These are phyloP conservation scores for Diplodia corticola DNA, from an alignment of 2,329 filamentous ascomycete genomes.

Conservation along the genomic window DNA sequence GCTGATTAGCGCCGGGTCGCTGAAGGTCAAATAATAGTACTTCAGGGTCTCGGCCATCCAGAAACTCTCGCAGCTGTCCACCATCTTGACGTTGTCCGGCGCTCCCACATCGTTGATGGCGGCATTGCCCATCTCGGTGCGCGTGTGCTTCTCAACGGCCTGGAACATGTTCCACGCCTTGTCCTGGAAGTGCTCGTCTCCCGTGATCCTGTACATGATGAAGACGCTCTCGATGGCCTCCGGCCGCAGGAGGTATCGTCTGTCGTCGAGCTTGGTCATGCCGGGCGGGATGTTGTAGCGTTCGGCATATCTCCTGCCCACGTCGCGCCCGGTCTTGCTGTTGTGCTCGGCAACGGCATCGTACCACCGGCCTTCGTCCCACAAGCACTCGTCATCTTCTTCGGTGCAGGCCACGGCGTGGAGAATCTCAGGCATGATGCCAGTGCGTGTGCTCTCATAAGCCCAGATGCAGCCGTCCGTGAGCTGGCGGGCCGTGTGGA, in stretches of 20 bases:
- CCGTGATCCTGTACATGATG: constrained; percentile 85
- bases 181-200: constrained; percentile 69
- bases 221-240: constrained; percentile 73
- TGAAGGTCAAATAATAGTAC: constrained; percentile 85
- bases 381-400: constrained; percentile 43
- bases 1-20: constrained; percentile 63
- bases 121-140: constrained; percentile 63
- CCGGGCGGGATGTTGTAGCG: constrained; percentile 38
- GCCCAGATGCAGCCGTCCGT: constrained; percentile 59
- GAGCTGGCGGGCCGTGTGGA: constrained; percentile 52
- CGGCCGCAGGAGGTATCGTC: constrained; percentile 39
- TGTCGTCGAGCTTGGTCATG: constrained; percentile 33
- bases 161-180: constrained; percentile 82
- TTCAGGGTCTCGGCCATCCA: constrained; percentile 91
- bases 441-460: constrained; percentile 50
- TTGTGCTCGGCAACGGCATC: constrained; percentile 34
- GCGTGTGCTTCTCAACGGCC: constrained; percentile 65
- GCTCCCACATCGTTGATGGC: constrained; percentile 62
- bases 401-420: constrained; percentile 45
- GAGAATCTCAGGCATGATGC: constrained; percentile 58
- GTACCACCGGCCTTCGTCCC: constrained; percentile 47
- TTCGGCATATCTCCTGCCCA: constrained; percentile 34
- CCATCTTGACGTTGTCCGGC: constrained; percentile 13
- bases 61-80: constrained; percentile 64
- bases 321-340: constrained; percentile 31